Percentiles rank a stretch among this genome's conserved stretches.
Evolutionary conservation across 2,329 filamentous ascomycete species (phyloP).

Genomic region (Beauveria bassiana): DNA sequence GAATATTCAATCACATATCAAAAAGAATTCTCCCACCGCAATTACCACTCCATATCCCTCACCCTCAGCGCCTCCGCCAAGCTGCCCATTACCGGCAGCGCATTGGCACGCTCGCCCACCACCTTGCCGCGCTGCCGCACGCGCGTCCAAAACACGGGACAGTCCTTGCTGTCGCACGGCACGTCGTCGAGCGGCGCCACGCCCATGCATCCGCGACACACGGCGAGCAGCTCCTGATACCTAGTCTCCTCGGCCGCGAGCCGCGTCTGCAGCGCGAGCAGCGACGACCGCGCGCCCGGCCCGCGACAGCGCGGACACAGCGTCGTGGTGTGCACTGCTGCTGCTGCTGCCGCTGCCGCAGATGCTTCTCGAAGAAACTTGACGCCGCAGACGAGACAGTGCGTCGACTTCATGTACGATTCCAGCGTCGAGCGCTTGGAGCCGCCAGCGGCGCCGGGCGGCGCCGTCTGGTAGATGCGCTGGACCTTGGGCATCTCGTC

Average conservation of each 20-base stretch:
- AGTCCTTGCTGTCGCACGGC: conserved; percentile 84
- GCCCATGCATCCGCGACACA: conserved; percentile 77
- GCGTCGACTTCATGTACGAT: conserved; percentile 76
- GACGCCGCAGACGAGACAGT: conserved; percentile 68
- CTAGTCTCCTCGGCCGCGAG: conserved; percentile 57
- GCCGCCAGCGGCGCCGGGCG: conserved; percentile 21
- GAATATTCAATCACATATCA: not conserved
- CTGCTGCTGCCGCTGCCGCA: conserved; percentile 2
- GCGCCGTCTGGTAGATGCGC: conserved; percentile 44
- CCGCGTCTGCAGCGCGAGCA: conserved; percentile 56
- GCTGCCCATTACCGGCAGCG: conserved; percentile 25
- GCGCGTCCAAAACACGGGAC: conserved; percentile 81
- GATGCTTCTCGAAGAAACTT: conserved; percentile 32
- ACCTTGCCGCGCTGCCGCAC: conserved; percentile 51
- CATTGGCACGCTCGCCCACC: conserved; percentile 28
- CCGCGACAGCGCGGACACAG: conserved; percentile 53
- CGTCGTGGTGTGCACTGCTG: conserved; percentile 18
- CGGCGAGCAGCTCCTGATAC: conserved; percentile 53
- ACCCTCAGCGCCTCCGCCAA: conserved; percentile 22
- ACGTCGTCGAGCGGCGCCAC: conserved; percentile 68
- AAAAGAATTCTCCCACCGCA: not conserved
- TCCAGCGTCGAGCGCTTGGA: conserved; percentile 69
- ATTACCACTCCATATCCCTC: conserved; percentile 28
- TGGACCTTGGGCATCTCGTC: conserved; percentile 94
- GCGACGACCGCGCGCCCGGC: conserved; percentile 44